Conservation (phyloP, 768 basidiomycete species). For the Leccinum uliginosum region DNA sequence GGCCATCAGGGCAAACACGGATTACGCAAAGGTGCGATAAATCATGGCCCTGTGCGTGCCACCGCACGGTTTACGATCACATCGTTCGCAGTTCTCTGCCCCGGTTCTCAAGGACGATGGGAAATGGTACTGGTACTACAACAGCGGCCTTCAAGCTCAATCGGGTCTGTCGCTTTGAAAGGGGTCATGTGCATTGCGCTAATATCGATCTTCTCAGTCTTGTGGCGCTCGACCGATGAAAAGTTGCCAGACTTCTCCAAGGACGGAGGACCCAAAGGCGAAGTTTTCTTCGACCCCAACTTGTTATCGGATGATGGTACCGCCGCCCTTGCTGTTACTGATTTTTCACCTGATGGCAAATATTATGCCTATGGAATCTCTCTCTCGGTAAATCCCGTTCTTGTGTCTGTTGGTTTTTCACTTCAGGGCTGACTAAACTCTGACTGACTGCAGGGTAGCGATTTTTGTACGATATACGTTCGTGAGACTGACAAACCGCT, state of each 20-base stretch:
- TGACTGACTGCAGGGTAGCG: constrained; percentile 53
- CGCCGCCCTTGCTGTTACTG: constrained; percentile 51
- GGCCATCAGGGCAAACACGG: constrained; percentile 50
- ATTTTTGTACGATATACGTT: constrained; percentile 66
- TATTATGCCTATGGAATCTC: constrained; percentile 78
- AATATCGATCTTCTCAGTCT: constrained; percentile 35
- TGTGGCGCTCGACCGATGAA: constrained; percentile 55
- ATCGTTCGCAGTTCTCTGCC: constrained; percentile 49
- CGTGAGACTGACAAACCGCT: constrained; percentile 61
- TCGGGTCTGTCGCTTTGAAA: constrained; percentile 29
- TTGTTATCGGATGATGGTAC: constrained; percentile 69
- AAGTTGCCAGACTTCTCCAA: constrained; percentile 52
- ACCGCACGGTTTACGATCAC: background rate
- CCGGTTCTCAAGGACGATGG: constrained; percentile 60
- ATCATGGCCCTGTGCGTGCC: background rate
- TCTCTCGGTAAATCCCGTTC: constrained; percentile 47
- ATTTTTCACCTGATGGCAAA: constrained; percentile 64
- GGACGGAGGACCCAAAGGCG: constrained; percentile 44
- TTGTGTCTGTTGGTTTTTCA: background rate
- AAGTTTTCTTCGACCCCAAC: constrained; percentile 82
- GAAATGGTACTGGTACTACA: constrained; percentile 79
- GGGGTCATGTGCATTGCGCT: background rate
- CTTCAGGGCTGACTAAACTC: constrained; percentile 1
- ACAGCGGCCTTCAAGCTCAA: constrained; percentile 73
- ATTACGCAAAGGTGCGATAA: constrained; percentile 44